Evolutionary conservation across 2,329 filamentous ascomycete species (phyloP), one percentile per base, ranked within the genome.

Genomic region (Epichloe brachyelytri): DNA sequence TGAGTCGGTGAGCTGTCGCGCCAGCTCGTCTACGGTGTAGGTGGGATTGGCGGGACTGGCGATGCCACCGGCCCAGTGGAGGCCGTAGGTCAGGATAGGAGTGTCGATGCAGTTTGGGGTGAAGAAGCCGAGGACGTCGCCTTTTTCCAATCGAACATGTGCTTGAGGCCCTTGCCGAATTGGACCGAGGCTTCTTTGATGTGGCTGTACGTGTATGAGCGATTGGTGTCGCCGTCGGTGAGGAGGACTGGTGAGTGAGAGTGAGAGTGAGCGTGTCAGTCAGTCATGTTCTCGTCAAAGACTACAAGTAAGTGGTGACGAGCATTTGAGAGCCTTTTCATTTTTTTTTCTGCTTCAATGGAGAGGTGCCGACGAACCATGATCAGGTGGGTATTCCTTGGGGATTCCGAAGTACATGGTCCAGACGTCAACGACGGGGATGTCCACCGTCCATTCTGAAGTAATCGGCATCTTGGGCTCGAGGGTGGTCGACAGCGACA

Each of bases 91-190:
- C 45, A 89, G 68, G 3, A 83, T 73, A 0, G 88, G 83, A 0
- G 84, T 88, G 65, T 96, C 90, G 62, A 96, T 85, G 65, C 77
- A 82, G 65, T 97, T 96, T 30, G 89, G 86, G 3, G 87, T 83
- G 72, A 85, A 95, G 50, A 95, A 74, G 11, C 78, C 85, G 20
- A 96, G 74, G 1, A 93, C 86, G 63, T 96, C 87, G 60, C 86
- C 86, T 63, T 89, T 58, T 82, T 75, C 85, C 89, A 95, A 47
- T 82, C 76, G 77, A 83, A 91, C 20, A 74, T 67, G 26, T 83
- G 78, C 61, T 82, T 83, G 19, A 97, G 75, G 0, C 87, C 90
- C 56, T 83, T 81, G 48, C 88, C 90, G 58, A 96, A 94, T n/a
- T 81, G 77, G 39, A 82, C 68, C 1, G 88, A 84, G 15, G 79